phyloP scores from a whole-genome alignment of 768 basidiomycete species.

The Lyophyllum atratum region DNA sequence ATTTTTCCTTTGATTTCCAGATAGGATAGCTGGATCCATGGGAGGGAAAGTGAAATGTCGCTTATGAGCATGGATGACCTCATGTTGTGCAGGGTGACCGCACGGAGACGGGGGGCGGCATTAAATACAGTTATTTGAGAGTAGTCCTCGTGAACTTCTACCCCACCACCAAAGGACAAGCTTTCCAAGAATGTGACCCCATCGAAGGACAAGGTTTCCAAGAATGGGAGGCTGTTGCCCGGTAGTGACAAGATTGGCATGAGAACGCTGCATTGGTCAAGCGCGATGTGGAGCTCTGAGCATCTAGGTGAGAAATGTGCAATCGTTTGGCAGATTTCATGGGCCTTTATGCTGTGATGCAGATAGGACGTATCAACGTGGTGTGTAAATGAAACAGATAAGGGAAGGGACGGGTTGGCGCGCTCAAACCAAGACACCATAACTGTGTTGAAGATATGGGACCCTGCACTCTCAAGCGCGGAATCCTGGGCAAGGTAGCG shows the following conservation, averaged over 20 bases:
- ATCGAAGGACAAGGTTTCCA: neutral
- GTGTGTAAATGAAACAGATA: neutral
- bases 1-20: neutral
- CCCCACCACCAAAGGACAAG: neutral
- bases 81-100: neutral
- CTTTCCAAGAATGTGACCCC: neutral
- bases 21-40: constrained; percentile 1
- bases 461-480: neutral
- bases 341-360: neutral
- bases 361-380: neutral
- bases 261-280: neutral
- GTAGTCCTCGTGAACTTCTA: neutral
- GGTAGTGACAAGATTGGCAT: neutral
- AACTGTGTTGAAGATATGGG: neutral
- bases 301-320: neutral
- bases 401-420: neutral
- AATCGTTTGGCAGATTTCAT: neutral
- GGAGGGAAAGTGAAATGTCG: neutral
- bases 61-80: neutral
- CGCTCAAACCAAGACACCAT: neutral
- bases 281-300: neutral
- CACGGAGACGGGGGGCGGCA: neutral
- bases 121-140: neutral
- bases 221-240: neutral
- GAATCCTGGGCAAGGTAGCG: neutral